Evolutionary conservation across 1,139 yeast species (phyloP), one percentile per base, ranked within the genome.

Genomic region (Magnusiomyces paraingens): DNA sequence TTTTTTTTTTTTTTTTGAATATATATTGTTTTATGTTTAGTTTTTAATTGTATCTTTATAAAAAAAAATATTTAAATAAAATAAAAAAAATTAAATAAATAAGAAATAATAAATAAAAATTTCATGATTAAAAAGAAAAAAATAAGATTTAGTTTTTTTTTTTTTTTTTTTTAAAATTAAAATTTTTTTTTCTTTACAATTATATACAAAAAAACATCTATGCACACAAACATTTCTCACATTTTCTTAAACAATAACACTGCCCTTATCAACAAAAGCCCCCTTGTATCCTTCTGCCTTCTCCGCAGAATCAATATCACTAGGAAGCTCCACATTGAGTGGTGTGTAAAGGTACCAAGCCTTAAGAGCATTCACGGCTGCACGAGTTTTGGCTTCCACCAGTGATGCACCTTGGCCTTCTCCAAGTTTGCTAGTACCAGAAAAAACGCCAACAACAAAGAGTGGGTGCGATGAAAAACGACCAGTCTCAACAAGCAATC

Each of bases 371-470:
- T 86, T 86, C 49, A 90, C 94, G 51, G 90, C 88, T 35, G 97
- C 94, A 69, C 96, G 82, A 40, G 90, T 86, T 70, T 90, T 87
- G 47, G 98, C 97, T 72, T 93, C 99, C 61, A 79, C 81, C 62
- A 93, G 75, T 47, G 95, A 86, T n/a, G 94, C 77, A 50, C 98
- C 99, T 64, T 86, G 90, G 47, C 97, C 97, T 72, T 93, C 98
- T 52, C 98, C 97, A 55, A 93, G 76, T 70, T 89, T 85, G 58
- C 83, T 82, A 21, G 77, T 76, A 39, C 97, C 98, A 55, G 85
- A 78, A 70, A 90, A 93, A 1, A 89, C 95, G 52, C 97, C 98
- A 39, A 93, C 95, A 17, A 91, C 87, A 64, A 81, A 93, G 47
- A 90, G 84, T 26, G 99, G 96, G 55, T 88, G 82, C 56, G 82